Evolutionary conservation across 2,329 filamentous ascomycete genomes (phyloP).

Genomic region (Fusarium incarnatum): DNA sequence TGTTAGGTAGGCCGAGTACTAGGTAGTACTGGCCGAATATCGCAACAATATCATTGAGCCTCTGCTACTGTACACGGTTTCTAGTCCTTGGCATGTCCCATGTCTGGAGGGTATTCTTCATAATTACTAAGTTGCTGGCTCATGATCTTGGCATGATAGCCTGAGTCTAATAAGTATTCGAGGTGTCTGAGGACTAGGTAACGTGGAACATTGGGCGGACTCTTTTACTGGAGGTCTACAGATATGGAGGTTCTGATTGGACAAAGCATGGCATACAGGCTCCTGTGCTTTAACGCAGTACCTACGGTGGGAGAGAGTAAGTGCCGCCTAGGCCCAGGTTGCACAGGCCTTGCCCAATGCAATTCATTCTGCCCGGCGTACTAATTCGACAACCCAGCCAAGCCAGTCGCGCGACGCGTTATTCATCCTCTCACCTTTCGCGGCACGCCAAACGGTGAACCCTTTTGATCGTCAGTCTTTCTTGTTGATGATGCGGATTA

Average conservation of each 20-base stretch:
- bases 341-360: conserved; percentile 18
- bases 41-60: background rate
- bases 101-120: background rate
- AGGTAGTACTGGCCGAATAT: background rate
- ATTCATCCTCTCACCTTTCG: conserved; percentile 33
- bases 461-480: conserved; percentile 6
- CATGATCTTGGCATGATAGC: background rate
- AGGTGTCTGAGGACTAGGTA: background rate
- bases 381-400: conserved; percentile 10
- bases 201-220: background rate
- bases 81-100: background rate
- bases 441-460: conserved; percentile 26
- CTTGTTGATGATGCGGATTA: conserved; percentile 23
- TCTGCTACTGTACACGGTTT: background rate
- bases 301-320: background rate
- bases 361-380: conserved; percentile 8
- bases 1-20: background rate
- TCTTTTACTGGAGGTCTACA: background rate
- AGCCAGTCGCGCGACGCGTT: conserved; percentile 45
- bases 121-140: background rate
- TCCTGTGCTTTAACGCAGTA: background rate
- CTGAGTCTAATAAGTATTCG: background rate
- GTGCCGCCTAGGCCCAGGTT: background rate
- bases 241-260: background rate
- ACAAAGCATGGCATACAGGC: background rate